These are phyloP conservation scores for Pseudogymnoascus sp. DNA, from an alignment of 2,329 filamentous ascomycete genomes.

Conservation along the genomic window DNA sequence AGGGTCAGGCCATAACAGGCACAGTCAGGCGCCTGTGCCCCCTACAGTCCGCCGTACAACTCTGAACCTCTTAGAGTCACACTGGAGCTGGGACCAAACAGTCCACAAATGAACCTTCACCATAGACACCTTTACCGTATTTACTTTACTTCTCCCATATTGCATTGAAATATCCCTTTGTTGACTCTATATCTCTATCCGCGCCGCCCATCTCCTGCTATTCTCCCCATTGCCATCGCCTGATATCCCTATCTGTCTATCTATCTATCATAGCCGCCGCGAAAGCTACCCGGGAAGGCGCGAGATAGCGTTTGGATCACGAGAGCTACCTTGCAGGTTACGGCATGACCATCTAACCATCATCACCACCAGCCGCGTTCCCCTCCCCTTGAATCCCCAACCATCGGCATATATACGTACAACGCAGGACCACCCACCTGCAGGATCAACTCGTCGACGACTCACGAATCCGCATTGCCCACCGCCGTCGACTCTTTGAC, in stretches of 20 bases:
- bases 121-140: neutral
- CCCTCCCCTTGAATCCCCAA: neutral
- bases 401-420: slow-evolving; percentile 1
- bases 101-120: neutral
- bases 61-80: neutral
- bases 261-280: neutral
- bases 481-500: neutral
- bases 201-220: neutral
- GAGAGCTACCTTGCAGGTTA: slow-evolving; percentile 8
- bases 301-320: slow-evolving; percentile 6
- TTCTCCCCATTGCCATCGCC: neutral
- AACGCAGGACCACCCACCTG: neutral
- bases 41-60: slow-evolving; percentile 2
- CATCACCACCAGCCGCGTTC: neutral
- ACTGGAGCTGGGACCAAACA: neutral
- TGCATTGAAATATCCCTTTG: neutral
- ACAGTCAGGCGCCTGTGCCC: neutral
- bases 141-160: neutral
- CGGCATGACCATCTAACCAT: slow-evolving; percentile 3
- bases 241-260: neutral
- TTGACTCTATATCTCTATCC: neutral
- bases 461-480: neutral
- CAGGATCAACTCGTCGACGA: neutral
- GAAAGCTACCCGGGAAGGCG: slow-evolving; percentile 1
- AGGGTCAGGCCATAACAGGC: neutral